Base-by-base conservation (phyloP, 331 rosid species). In the Quercus phellos region DNA sequence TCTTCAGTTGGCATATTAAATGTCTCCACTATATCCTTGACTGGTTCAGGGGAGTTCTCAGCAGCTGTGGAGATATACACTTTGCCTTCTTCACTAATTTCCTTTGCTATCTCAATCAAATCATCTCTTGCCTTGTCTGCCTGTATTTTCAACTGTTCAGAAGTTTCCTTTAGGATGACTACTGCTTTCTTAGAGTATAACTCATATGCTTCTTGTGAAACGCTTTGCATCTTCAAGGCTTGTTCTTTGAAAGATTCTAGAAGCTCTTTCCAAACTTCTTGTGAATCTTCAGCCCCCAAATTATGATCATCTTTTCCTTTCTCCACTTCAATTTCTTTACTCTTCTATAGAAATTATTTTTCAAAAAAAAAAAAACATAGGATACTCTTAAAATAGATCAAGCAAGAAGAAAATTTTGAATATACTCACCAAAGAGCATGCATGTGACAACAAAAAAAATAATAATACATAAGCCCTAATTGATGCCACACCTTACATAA, bases 121-220 rank as follows among this genome's bases (percentile, higher is more conserved):
- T 95, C 99, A 32, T 66, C 43, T 60, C 51, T 79, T 4, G 96
- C 97, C 87, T 90, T 88, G 58, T 89, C 97, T 6, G 97, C 94
- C 73, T 91, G 94, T 77, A 93, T 81, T 82, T 89, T 93, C 85
- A 95, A 83, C 85, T 87, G 86, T 81, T 87, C 97, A 0, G 97
- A 51, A 27, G 96, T 87, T 55, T 91, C 96, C 68, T 83, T 84
- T 82, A 95, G 76, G 81, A 93, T 74, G 21, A 91, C 76, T 29
- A 74, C n/a, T 2, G 99, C 94, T 88, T 93, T 93, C 84, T 89
- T 84, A 6, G 98, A 93, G 81, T 91, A 95, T 79, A 75, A 5
- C 76, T 88, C 96, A 66, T 92, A 95, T 6, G 99, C 96, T 70
- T 93, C 97, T 71, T 90, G 94, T 26, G 98, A 95, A 78, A 90